Percentiles rank a stretch among this genome's conserved stretches.
These are phyloP conservation scores for Lantana camara DNA, from an alignment of 257 asterid genomes.

Conservation along the genomic window DNA sequence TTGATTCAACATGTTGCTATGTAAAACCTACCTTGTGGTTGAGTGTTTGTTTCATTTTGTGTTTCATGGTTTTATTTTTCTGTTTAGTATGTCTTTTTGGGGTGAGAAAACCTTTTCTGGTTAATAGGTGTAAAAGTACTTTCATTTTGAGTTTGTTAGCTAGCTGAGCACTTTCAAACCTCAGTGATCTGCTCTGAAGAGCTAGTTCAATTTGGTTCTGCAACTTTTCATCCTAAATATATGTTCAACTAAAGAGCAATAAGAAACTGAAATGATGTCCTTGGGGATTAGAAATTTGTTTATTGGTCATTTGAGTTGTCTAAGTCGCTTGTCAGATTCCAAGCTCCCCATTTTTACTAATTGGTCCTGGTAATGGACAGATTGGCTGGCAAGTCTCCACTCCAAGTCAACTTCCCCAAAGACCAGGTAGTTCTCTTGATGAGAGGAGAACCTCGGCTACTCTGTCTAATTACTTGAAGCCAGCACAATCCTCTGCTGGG, in stretches of 20 bases:
- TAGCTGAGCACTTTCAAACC: neutral
- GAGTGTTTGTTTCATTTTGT: too few species aligned
- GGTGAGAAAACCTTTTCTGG: neutral
- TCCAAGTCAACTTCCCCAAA: conserved; percentile 55
- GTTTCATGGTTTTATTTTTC: too few species aligned
- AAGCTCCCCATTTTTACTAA: conserved; percentile 47
- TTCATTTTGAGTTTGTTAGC: neutral
- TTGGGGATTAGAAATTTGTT: neutral
- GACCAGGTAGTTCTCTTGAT: conserved; percentile 59
- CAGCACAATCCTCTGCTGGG: conserved; percentile 52
- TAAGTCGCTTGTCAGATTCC: conserved; percentile 38
- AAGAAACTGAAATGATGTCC: neutral
- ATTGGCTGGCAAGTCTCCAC: conserved; percentile 57
- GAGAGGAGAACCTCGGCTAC: conserved; percentile 64
- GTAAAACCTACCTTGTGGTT: too few species aligned
- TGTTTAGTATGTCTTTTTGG: too few species aligned
- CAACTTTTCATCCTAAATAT: neutral
- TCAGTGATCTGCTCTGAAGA: neutral
- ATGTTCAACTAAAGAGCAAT: neutral
- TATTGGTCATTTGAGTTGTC: conserved; percentile 11
- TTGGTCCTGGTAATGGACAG: conserved; percentile 57
- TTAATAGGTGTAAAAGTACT: neutral
- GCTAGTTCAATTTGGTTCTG: neutral
- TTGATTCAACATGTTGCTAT: neutral
- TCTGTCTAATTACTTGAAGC: conserved; percentile 59